These are phyloP conservation scores for Candida cerambycidarum DNA, from an alignment of 805 yeast genomes.

Conservation along the genomic window DNA sequence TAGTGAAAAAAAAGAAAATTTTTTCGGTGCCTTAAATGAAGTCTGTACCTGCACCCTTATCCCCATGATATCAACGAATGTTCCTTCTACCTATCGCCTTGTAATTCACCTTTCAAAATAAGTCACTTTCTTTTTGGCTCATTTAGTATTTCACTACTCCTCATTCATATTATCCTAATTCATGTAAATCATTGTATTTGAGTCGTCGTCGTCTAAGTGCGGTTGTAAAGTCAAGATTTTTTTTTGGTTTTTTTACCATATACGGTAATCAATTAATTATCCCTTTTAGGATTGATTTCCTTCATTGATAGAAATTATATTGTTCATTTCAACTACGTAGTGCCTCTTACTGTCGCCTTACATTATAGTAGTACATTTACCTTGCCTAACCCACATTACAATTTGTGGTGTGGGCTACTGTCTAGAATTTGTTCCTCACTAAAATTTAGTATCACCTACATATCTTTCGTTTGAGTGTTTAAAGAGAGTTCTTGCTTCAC, in stretches of 20 bases:
- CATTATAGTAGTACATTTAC: not conserved
- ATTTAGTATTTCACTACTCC: too few relatives aligned
- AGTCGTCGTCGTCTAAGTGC: too few relatives aligned
- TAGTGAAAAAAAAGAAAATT: not conserved
- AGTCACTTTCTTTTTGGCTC: too few relatives aligned
- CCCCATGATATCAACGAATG: not conserved
- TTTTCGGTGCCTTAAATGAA: not conserved
- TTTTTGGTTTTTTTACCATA: not conserved
- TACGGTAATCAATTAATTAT: conserved; percentile 13
- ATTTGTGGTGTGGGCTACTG: not conserved
- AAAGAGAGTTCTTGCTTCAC: too few relatives aligned
- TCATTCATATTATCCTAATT: too few relatives aligned
- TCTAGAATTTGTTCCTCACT: too few relatives aligned
- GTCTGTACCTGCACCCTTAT: not conserved
- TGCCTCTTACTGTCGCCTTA: not conserved
- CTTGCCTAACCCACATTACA: not conserved
- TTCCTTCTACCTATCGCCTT: not conserved
- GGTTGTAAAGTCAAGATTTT: conserved; percentile 1
- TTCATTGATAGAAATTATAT: not conserved
- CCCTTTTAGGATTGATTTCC: conserved; percentile 10
- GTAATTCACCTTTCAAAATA: not conserved
- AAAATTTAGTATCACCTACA: too few relatives aligned
- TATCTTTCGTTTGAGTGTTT: too few relatives aligned
- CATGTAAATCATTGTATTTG: too few relatives aligned
- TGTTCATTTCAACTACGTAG: not conserved